A percentile compares a stretch with the other conserved stretches of the same genome.
These are phyloP conservation scores for Dendrobium catenatum DNA, from an alignment of 106 monocot genomes.

Conservation along the genomic window DNA sequence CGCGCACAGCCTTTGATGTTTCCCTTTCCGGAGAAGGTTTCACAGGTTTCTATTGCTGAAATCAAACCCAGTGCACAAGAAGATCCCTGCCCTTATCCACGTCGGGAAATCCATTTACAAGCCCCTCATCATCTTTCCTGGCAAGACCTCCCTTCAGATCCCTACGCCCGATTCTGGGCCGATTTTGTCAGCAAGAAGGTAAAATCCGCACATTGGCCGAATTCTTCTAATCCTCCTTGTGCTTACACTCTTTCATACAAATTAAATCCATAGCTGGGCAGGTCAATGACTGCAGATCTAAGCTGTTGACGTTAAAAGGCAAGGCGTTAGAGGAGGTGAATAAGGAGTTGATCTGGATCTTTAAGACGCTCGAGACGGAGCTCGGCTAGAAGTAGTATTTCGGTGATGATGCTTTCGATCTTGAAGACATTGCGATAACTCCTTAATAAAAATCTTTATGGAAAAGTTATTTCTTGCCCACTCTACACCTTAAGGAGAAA, in stretches of 20 bases:
- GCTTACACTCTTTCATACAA: too few relatives aligned
- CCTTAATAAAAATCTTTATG: background rate
- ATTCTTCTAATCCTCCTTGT: too few relatives aligned
- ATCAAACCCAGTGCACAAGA: slow-evolving; percentile 39
- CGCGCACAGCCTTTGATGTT: too few relatives aligned
- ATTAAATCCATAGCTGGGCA: background rate
- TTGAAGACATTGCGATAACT: slow-evolving; percentile 42
- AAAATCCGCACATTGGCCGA: background rate
- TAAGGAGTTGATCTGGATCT: slow-evolving; percentile 31
- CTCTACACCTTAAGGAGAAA: too few relatives aligned
- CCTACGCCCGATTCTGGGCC: slow-evolving; percentile 24
- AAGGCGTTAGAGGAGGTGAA: slow-evolving; percentile 36
- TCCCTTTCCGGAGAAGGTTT: too few relatives aligned
- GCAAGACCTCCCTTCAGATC: slow-evolving; percentile 14
- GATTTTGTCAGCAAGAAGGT: slow-evolving; percentile 30
- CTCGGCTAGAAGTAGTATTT: slow-evolving; percentile 49
- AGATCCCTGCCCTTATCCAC: slow-evolving; percentile 42
- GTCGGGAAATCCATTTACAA: slow-evolving; percentile 35
- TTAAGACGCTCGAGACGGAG: slow-evolving; percentile 37
- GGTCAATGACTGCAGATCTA: slow-evolving; percentile 24
- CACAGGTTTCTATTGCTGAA: slow-evolving; percentile 9
- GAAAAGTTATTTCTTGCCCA: too few relatives aligned
- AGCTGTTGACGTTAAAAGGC: slow-evolving; percentile 47
- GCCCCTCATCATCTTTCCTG: slow-evolving; percentile 30
- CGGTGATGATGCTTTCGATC: slow-evolving; percentile 54